Evolutionary conservation across 352 stramenopile species (phyloP), one percentile per base, ranked within the genome.

Genomic region (Globisporangium radiosum): DNA sequence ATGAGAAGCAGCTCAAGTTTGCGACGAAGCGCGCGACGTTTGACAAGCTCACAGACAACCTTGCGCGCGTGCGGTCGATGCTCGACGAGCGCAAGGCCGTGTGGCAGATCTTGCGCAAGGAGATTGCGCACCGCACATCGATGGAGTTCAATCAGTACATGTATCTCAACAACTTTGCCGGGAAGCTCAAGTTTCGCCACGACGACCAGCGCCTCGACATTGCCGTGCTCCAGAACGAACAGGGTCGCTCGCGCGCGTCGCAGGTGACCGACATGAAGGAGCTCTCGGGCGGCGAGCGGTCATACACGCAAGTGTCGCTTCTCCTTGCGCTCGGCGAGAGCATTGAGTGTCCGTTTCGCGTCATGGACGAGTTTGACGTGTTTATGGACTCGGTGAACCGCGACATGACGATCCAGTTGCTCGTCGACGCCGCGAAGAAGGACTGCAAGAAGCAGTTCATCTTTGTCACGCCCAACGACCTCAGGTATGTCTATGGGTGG

Each of bases 291-390:
- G 97, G 97, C 19, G 97, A 99, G 81, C 78, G 95, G 13, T 97
- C 81, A 59, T 99, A 97, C 70, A 97, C 96, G 14, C 98, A 97
- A 60, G 89, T 99, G 40, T 95, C 96, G 36, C 72, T 99, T 47
- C 75, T 99, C 49, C 69, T 99, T 53, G 96, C 97, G 14, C 81
- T 99, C 10, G 95, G 85, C 5, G 75, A 94, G 64, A 92, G 81
- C 65, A 93, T 92, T 56, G 86, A 95, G 62, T 95, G 83, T 56
- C 95, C 95, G 15, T 98, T 98, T 70, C 87, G 96, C 60, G 92
- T 99, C 43, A 98, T 99, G 91, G 96, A 99, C 68, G 96, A 99
- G 79, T 99, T 99, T 67, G 96, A 99, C 73, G 96, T 99, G 39
- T 99, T 99, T 64, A 98, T 99, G 83, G 97, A 99, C 79, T 92